Base-by-base conservation (phyloP, 192 early-diverging fungal genomes). In the Allomyces macrogynus region DNA sequence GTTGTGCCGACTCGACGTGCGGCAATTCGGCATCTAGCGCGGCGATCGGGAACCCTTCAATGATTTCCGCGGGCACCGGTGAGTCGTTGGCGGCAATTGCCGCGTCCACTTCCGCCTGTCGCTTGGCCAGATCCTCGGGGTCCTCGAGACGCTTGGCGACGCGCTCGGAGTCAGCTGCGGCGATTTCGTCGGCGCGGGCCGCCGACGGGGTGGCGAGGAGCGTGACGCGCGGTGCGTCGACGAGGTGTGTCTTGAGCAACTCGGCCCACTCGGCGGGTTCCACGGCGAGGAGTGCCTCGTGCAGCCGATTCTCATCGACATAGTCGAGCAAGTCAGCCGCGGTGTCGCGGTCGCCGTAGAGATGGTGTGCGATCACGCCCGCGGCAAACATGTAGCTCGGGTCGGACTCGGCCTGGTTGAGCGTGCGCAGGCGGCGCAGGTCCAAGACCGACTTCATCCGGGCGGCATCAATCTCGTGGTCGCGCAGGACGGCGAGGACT, bases 201-300 rank as follows among this genome's bases (percentile, higher is more conserved):
- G 80, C 78, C 3, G 81, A 83, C 5, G 81, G 81, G 63, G 76
- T 77, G 25, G 72, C 81, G 26, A 81, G 61, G 24, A 83, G 67
- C 12, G 70, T 76, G 5, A 78, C 75, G 62, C 73, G 71, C 20
- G 67, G 67, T 18, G 64, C 66, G 64, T 77, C 66, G 42, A 81
- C 63, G 63, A 74, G 75, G 65, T 77, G 79, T 43, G 76, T 78
- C 49, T 20, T n/a, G 16, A 57, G 49, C 49, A n/a, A 14, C 49
- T 14, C 49, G 16, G 12, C 16, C 49, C 49, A 57, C 16, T 57
- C 49, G 49, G 49, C 49, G 16, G 49, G 16, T 5, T 14, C 12
- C 16, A 57, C 49, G 2, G 49, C 49, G 16, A 57, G 12, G 1
- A 57, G 49, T 3, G 12, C 49, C 12, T 14, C 49, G 16, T 20